phyloP scores from a whole-genome alignment of 768 basidiomycete genomes.

The Epithele typhae region DNA sequence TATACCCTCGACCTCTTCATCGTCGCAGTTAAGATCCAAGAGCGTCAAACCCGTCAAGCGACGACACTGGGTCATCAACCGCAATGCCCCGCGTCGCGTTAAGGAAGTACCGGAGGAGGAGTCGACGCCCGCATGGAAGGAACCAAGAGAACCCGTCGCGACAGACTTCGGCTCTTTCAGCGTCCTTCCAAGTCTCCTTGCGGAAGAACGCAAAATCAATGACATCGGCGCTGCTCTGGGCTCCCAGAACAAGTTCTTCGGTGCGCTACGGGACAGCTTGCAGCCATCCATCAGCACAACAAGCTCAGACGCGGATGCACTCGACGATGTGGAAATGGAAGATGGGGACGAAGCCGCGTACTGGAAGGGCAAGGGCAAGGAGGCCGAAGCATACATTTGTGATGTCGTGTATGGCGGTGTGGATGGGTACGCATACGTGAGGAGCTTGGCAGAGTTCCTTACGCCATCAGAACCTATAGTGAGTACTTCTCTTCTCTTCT shows the following conservation, averaged over 20 bases:
- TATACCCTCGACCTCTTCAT: constrained; percentile 10
- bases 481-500: constrained; percentile 1
- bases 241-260: constrained; percentile 27
- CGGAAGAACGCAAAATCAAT: constrained; percentile 14
- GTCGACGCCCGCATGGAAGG: constrained; percentile 38
- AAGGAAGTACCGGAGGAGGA: constrained; percentile 45
- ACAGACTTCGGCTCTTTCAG: constrained; percentile 64
- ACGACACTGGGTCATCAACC: constrained; percentile 59
- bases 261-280: constrained; percentile 16
- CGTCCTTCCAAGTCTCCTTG: constrained; percentile 39
- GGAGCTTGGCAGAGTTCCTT: constrained; percentile 74
- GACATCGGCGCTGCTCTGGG: constrained; percentile 19
- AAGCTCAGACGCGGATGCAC: constrained; percentile 1
- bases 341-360: constrained; percentile 29
- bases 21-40: constrained; percentile 5
- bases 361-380: constrained; percentile 47
- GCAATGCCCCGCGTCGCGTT: constrained; percentile 44
- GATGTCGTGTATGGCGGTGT: constrained; percentile 80
- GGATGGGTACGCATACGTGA: constrained; percentile 71
- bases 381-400: constrained; percentile 61
- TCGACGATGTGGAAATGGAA: constrained; percentile 15
- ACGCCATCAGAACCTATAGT: constrained; percentile 23
- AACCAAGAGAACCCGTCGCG: constrained; percentile 47
- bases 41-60: constrained; percentile 28
- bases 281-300: constrained; percentile 10